Evolutionary conservation across 768 basidiomycete genomes (phyloP).

Genomic region (Kondoa malvinella): DNA sequence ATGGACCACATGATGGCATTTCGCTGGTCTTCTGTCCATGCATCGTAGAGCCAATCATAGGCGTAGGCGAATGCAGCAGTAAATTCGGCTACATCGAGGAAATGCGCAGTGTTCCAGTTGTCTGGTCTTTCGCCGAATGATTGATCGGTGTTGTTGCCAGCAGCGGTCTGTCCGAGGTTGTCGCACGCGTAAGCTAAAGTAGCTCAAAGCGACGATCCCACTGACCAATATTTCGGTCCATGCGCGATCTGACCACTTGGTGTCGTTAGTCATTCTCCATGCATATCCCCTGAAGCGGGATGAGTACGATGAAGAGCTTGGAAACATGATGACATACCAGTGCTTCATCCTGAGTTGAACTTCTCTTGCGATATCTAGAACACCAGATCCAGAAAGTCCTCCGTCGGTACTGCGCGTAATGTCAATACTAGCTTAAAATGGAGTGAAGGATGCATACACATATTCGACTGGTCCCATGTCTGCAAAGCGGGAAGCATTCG

Average conservation of each 20-base stretch:
- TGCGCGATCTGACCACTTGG: conserved; percentile 70
- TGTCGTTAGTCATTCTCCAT: conserved; percentile 79
- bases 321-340: conserved; percentile 9
- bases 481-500: conserved; percentile 64
- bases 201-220: conserved; percentile 15
- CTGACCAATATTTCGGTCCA: conserved; percentile 67
- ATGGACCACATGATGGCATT: conserved; percentile 51
- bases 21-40: conserved; percentile 60
- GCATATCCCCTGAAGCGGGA: conserved; percentile 52
- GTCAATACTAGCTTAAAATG: conserved; percentile 7
- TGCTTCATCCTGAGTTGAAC: conserved; percentile 84
- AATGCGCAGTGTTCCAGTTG: conserved; percentile 76
- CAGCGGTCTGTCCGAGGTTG: conserved; percentile 45
- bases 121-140: conserved; percentile 47
- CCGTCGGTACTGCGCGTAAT: conserved; percentile 52
- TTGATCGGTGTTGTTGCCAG: conserved; percentile 46
- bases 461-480: conserved; percentile 39
- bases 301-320: background rate
- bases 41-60: conserved; percentile 89
- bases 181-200: background rate
- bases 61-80: conserved; percentile 58
- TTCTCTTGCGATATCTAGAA: conserved; percentile 74
- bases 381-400: conserved; percentile 50
- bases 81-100: conserved; percentile 39
- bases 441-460: background rate